Evolutionary conservation across 345 rosid genomes (phyloP), one percentile per base, ranked within the genome.

Genomic region (Lenwebbia sp.): DNA sequence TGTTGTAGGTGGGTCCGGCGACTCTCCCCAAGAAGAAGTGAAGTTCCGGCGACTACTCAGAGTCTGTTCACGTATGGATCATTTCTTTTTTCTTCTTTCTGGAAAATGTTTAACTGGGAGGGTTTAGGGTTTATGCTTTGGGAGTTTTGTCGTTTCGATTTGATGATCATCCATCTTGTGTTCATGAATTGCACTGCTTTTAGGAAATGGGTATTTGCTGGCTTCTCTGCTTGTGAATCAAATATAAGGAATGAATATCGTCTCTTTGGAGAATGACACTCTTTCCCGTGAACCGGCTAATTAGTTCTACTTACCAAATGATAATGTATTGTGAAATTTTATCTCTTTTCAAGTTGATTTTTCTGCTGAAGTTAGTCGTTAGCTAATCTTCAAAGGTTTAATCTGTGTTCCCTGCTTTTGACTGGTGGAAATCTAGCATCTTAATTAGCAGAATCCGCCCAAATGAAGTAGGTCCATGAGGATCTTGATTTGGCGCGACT

Each of bases 71-170:
- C 13, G 14, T 70, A 0, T 70, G 26, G 0, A 17, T 40, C 17
- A 25, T 37, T 70, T 70, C 81, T 21, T 21, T 62, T 25, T 70
- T 22, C 10, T 70, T 70, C 5, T 37, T 5, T 11, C 23, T 70
- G 81, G 40, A 70, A 23, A 70, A 70, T 37, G 47, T 37, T 70
- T 37, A 0, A 1, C 47, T 37, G 26, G 47, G 81, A 52, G 58
- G 84, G 84, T 83, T n/a, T 83, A 83, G 84, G 84, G 84, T 83
- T 83, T 83, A 83, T 83, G 84, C 58, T 53, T 23, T 53, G 26
- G 11, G 30, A 51, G 30, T 51, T 44, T 53, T 83, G 25, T 83
- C 40, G 57, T n/a, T 82, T 82, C 84, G 55, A 51, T 51, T 65
- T 70, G 26, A 17, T 70, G 81, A 70, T 37, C 81, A 37, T 22